Base-by-base conservation (phyloP, 257 asterid genomes). In the Ocimum tenuiflorum region DNA sequence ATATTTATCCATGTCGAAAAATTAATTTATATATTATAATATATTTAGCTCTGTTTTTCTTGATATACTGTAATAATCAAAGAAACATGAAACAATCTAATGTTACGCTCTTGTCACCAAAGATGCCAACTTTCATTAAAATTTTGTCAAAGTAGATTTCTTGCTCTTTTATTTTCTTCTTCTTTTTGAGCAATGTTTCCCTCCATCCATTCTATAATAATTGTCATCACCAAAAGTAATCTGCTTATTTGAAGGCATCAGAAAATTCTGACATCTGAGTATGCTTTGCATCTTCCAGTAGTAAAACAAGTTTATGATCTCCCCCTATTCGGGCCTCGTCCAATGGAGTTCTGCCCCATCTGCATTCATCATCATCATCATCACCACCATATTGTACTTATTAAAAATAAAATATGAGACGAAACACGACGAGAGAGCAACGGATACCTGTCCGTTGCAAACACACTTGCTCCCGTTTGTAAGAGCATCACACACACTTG, bases 241-340 rank as follows among this genome's bases (percentile, higher is more conserved):
- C 31, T 35, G 20, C 36, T 31, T 38, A 38, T 67, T 72, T 60
- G 73, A 24, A 23, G 39, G 63, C 24, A 27, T 42, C 6, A 54
- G 84, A 75, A 68, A 72, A 74, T 19, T 77, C 71, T 0, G 85
- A 67, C 58, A 69, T 65, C 59, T 81, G 86, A 43, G 78, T 56
- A 51, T 39, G 39, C 65, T 75, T 75, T 64, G 88, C 87, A 49
- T 81, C 83, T 73, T 88, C 86, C 42, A 88, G 81, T 42, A 88
- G 74, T 75, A 74, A 76, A 35, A 88, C 70, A 52, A 85, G 78
- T 19, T 66, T 68, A 66, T 60, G 61, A 41, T 81, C 71, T 73
- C 95, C 95, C 14, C 86, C 80, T 1, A 78, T 31, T 18, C 83
- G 83, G 18, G 94, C 88, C 76, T 88, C 95, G 57, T 88, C 95